A percentile compares a stretch with the other conserved stretches of the same genome.
Evolutionary conservation across 139 green algal species (phyloP).

Genomic region (Bryopsis sp.): DNA sequence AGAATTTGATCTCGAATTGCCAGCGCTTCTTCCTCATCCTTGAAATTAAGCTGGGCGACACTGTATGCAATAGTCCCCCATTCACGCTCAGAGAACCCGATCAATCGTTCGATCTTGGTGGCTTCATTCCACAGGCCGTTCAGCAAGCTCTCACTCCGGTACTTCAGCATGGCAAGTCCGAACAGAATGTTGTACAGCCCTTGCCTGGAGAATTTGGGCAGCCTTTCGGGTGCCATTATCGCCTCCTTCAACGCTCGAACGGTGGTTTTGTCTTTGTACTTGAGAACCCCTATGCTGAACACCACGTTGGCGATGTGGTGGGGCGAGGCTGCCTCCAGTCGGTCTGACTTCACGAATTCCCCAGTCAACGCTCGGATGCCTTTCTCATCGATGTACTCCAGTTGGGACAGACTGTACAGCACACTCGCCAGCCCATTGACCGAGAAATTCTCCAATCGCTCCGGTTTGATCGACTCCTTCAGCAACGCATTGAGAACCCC

Average conservation of each 20-base stretch:
- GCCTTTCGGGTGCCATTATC: background rate
- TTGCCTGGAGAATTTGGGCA: background rate
- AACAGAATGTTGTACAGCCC: conserved; percentile 8
- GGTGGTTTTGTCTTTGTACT: background rate
- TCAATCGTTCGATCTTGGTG: background rate
- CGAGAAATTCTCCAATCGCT: background rate
- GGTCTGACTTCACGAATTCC: background rate
- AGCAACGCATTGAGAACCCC: background rate
- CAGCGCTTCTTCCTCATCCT: conserved; percentile 8
- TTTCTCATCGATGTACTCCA: background rate
- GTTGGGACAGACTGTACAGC: conserved; percentile 13
- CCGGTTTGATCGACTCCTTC: background rate
- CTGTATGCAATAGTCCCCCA: conserved; percentile 11
- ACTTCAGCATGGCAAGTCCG: background rate
- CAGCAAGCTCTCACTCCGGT: conserved; percentile 2
- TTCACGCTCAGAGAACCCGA: conserved; percentile 12
- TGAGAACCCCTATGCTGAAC: conserved; percentile 4
- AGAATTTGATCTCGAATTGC: conserved; percentile 9
- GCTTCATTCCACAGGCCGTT: conserved; percentile 8
- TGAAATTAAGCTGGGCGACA: conserved; percentile 2
- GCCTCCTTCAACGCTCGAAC: background rate
- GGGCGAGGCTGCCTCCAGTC: background rate
- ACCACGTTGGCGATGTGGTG: conserved; percentile 12
- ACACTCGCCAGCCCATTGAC: background rate
- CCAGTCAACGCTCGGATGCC: background rate